Conservation (phyloP, 768 basidiomycete genomes). For the Lyophyllum decastes region DNA sequence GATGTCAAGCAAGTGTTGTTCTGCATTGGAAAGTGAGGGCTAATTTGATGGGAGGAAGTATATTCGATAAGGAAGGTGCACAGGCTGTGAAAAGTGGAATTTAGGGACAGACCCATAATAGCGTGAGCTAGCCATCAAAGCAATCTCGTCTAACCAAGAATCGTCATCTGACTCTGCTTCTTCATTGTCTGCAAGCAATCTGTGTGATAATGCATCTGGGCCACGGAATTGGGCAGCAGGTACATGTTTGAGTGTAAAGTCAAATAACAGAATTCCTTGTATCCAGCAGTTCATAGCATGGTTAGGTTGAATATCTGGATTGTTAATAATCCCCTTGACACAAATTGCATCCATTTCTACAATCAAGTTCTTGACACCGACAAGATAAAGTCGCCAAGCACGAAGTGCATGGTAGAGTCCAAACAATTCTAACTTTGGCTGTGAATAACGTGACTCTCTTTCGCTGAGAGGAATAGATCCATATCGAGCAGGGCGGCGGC, state of each 20-base stretch:
- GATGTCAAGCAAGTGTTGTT: too few species aligned
- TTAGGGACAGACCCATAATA: too few species aligned
- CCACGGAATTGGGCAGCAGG: constrained; percentile 14
- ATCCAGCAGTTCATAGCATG: constrained; percentile 44
- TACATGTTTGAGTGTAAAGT: constrained; percentile 37
- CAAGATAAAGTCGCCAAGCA: constrained; percentile 19
- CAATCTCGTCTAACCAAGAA: background rate
- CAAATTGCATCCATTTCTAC: constrained; percentile 22
- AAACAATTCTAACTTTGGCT: constrained; percentile 30
- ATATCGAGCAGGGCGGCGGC: constrained; percentile 1
- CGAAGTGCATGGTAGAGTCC: constrained; percentile 19
- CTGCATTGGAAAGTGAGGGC: too few species aligned
- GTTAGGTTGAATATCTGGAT: constrained; percentile 35
- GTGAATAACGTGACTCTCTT: constrained; percentile 24
- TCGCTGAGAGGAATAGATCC: background rate
- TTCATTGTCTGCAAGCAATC: background rate
- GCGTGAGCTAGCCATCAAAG: too few species aligned
- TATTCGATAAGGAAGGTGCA: too few species aligned
- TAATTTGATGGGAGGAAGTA: too few species aligned
- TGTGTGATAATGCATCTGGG: constrained; percentile 3
- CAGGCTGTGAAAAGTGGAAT: too few species aligned
- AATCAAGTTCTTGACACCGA: constrained; percentile 24
- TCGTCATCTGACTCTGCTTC: background rate
- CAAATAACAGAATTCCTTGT: constrained; percentile 35
- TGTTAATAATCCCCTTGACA: constrained; percentile 37